Base-by-base conservation (phyloP, 2,329 filamentous ascomycete species). In the Aspergillus eucalypticola region DNA sequence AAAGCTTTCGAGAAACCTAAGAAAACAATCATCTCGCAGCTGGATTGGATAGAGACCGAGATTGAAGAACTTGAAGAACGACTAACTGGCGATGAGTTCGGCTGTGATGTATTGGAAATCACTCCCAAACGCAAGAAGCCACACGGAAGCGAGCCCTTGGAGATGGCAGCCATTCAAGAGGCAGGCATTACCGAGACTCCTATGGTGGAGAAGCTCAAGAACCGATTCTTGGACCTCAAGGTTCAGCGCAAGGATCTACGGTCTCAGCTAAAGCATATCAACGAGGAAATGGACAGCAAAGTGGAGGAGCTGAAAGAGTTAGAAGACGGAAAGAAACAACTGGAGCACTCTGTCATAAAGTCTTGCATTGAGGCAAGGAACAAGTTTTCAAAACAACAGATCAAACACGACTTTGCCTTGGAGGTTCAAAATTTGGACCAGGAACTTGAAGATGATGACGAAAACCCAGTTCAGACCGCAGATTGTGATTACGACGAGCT, bases 401-500 rank as follows among this genome's bases (percentile, higher is more conserved):
- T 64, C 19, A 61, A 41, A 27, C 49, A 21, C 1, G 59, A 59
- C 19, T 64, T 62, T 19, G 54, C 53, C 10, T 21, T n/a, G 2
- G 44, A 51, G 10, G 23, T 62, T 11, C 17, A 15, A 3, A 35
- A 54, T 1, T 7, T 64, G 11, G 48, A 65, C 49, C 48, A 44
- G 15, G 57, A 59, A 6, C 6, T 41, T 25, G 27, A 35, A 3
- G 48, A 49, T n/a, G 23, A 51, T 19, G 32, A n/a, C 13, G 15
- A n/a, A 64, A 75, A 87, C 62, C 83, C 84, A 0, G 79, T 83
- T 77, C 2, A 79, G 85, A 8, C 29, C 29, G 1, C 29, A 13
- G 11, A 1, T 35, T 6, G 29, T 5, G 81, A 89, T 65, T 89
- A 89, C 55, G 79, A 84, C 0, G 72, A 84, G 46, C 79, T 88